These are phyloP conservation scores for Neospermospora avenae DNA, from an alignment of 2,329 filamentous ascomycete species.

Conservation along the genomic window DNA sequence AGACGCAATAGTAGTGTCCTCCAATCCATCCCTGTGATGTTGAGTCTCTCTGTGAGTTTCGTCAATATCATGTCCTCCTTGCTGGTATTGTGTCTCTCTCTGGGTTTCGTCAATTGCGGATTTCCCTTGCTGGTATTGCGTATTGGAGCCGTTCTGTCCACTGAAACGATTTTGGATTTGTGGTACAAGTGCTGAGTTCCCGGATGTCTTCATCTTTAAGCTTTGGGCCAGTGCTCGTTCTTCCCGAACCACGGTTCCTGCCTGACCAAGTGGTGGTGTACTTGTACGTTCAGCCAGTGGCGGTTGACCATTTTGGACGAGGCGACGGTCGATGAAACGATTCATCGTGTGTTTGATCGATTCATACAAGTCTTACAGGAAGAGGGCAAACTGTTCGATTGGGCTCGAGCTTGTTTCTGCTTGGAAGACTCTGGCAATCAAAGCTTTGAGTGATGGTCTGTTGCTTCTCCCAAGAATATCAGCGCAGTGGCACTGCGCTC, in stretches of 20 bases:
- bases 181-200: neutral
- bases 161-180: neutral
- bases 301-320: neutral
- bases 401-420: neutral
- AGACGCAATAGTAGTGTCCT: slow-evolving; percentile 6
- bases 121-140: neutral
- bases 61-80: neutral
- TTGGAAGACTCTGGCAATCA: no score
- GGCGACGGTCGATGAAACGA: neutral
- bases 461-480: neutral
- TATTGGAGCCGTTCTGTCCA: neutral
- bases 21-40: slow-evolving; percentile 4
- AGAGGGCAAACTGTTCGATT: neutral
- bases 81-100: neutral
- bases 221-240: slow-evolving; percentile 2
- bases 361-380: neutral
- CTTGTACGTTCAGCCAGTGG: neutral
- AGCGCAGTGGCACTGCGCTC: no score
- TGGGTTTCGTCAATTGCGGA: neutral
- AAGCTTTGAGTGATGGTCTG: neutral
- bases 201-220: slow-evolving; percentile 3
- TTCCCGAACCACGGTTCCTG: neutral
- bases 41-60: neutral
- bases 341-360: neutral
- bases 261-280: neutral